phyloP scores from a whole-genome alignment of 352 stramenopile genomes.

The Pythium rhizo-oryzae region DNA sequence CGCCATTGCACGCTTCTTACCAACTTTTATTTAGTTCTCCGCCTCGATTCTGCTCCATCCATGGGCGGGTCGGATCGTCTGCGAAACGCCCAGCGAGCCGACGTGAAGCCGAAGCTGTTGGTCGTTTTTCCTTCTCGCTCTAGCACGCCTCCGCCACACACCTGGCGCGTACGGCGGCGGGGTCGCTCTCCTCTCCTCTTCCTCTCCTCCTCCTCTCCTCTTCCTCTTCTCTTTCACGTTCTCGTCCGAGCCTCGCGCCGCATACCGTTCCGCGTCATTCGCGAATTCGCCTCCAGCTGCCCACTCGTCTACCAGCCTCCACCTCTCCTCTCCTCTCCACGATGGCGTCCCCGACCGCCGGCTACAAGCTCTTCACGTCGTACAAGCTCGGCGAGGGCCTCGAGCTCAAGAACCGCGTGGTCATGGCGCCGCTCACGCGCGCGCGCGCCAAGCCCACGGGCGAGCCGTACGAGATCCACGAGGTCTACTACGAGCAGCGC shows the following conservation, averaged over 20 bases:
- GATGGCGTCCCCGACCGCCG: background rate
- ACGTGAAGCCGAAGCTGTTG: background rate
- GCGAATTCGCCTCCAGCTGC: background rate
- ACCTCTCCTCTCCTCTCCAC: background rate
- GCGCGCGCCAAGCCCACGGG: background rate
- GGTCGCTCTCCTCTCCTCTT: no score
- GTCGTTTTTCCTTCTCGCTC: background rate
- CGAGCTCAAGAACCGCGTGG: constrained; percentile 31
- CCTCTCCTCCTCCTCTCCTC: background rate
- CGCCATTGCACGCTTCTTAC: background rate
- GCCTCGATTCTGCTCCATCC: background rate
- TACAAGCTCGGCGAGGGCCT: constrained; percentile 9
- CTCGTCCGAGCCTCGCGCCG: no score
- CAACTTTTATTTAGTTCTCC: background rate
- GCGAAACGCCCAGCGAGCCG: background rate
- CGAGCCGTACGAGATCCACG: background rate
- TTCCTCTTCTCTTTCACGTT: background rate
- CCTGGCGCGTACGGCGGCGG: no score
- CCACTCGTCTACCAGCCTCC: background rate
- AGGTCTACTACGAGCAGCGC: constrained; percentile 8
- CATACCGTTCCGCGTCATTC: background rate
- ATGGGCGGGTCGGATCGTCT: background rate
- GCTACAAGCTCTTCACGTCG: constrained; percentile 18
- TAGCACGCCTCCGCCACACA: background rate
- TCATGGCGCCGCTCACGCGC: background rate